Base-by-base conservation (phyloP, 2,329 filamentous ascomycete genomes). In the Fusarium algeriense region DNA sequence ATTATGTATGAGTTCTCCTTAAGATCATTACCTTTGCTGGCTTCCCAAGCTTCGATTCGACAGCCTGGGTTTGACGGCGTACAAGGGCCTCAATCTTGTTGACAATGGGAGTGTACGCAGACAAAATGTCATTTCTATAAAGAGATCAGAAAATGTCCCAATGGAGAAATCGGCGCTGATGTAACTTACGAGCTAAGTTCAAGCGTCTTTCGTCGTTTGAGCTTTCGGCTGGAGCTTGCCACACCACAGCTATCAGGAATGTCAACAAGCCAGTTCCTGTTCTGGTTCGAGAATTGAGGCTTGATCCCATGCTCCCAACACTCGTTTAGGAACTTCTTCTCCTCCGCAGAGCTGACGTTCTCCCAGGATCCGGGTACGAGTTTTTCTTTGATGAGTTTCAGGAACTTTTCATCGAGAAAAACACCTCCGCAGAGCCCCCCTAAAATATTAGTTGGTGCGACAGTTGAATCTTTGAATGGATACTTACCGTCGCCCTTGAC, bases 381-480 rank as follows among this genome's bases (percentile, higher is more conserved):
- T 11, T 78, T 80, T 0, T 6, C 5, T 32, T 76, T 69, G 6
- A 85, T 62, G 2, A 82, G 53, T 0, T 59, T 1, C 2, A 76
- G 2, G n/a, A 85, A 85, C 0, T 43, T 60, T 5, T 85, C 76
- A 34, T 85, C 82, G 0, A 85, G 75, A 15, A 84, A 83, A 0
- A 83, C 72, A 0, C 75, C 82, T 1, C 83, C 83, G 5, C 81
- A 84, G 0, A 85, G 70, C 0, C 35, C 78, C 5, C 82, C 82
- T 83, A 3, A 19, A 3, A 1, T 2, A n/a, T 60, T 17, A 46
- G 52, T 19, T 15, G 17, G 6, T 32, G 8, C 23, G 28, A n/a
- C n/a, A 20, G 2, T 46, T 7, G 26, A 13, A 1, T 1, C 4
- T 17, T 9, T 10, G 10, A 6, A 2, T 1, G 7, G 13, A 15